Percentiles rank a stretch among this genome's conserved stretches.
Evolutionary conservation across 805 yeast species (phyloP).

Genomic region (Ascoidea rubescens): DNA sequence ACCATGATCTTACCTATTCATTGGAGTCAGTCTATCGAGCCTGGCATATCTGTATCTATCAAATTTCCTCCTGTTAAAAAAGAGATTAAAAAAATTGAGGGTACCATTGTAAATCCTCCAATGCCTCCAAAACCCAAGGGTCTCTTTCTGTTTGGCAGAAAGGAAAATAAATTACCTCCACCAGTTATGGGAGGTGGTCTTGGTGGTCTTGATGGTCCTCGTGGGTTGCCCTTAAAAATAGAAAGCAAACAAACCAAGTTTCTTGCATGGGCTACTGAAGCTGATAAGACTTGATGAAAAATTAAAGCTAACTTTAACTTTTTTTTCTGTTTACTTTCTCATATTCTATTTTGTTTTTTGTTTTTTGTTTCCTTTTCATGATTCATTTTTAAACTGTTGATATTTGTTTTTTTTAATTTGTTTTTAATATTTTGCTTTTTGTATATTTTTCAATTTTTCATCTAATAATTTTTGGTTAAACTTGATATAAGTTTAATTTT

Average conservation of each 20-base stretch:
- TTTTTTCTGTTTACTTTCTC: neutral
- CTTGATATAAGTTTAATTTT: no score
- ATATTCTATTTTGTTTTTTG: neutral
- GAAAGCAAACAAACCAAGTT: neutral
- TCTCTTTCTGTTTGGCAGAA: neutral
- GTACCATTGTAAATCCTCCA: neutral
- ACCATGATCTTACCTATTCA: conserved; percentile 7
- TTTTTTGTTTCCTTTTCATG: neutral
- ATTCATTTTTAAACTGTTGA: neutral
- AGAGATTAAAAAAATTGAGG: neutral
- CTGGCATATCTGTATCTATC: neutral
- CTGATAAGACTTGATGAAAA: neutral
- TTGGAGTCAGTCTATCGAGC: conserved; percentile 4
- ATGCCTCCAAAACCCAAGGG: neutral
- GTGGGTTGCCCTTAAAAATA: neutral
- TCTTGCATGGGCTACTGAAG: neutral
- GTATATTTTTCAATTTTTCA: neutral
- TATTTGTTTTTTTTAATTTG: no score
- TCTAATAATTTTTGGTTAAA: no score
- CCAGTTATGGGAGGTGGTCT: neutral
- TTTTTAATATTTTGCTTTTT: neutral
- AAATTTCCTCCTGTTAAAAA: neutral
- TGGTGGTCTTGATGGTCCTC: no score
- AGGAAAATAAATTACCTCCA: neutral
- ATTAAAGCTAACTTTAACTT: no score